Conservation (phyloP, 139 green algal genomes). For the Chlamydomonas sphaeroides region DNA sequence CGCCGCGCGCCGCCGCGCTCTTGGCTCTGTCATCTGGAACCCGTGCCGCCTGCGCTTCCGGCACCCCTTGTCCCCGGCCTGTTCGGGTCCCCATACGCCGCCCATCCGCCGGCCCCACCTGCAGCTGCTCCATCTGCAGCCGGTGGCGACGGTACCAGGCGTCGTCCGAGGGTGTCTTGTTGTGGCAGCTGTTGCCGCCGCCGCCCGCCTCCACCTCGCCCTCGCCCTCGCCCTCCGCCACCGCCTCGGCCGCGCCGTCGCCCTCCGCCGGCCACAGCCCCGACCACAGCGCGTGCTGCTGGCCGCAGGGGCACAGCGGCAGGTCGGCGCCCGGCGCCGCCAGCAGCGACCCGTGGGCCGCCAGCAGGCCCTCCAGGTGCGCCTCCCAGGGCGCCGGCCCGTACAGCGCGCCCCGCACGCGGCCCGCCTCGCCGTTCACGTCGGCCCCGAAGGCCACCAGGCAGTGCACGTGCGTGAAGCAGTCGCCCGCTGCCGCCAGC, state of each 20-base stretch:
- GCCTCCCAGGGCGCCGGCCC: conserved; percentile 9
- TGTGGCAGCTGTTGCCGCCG: conserved; percentile 29
- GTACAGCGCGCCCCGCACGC: conserved; percentile 14
- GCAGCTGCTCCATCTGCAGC: conserved; percentile 26
- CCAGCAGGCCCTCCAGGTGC: conserved; percentile 2
- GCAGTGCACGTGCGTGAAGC: conserved; percentile 30
- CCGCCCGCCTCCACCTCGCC: not conserved
- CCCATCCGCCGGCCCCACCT: not conserved
- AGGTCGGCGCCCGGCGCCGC: not conserved
- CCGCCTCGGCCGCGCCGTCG: not conserved
- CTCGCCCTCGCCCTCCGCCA: not conserved
- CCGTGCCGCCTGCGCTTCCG: too few relatives aligned
- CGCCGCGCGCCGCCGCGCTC: too few relatives aligned
- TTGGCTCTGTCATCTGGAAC: too few relatives aligned
- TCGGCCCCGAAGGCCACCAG: conserved; percentile 25
- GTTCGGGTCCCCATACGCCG: not conserved
- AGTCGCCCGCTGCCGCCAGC: conserved; percentile 6
- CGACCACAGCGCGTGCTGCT: conserved; percentile 6
- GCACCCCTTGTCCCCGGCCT: too few relatives aligned
- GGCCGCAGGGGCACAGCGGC: conserved; percentile 9
- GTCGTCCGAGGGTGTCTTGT: conserved; percentile 14
- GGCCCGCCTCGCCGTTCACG: not conserved
- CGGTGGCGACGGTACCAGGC: conserved; percentile 29
- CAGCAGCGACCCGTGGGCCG: not conserved
- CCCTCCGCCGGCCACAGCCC: conserved; percentile 2